phyloP scores from a whole-genome alignment of 177 flowering plant genomes.

The Vitis hybrid region DNA sequence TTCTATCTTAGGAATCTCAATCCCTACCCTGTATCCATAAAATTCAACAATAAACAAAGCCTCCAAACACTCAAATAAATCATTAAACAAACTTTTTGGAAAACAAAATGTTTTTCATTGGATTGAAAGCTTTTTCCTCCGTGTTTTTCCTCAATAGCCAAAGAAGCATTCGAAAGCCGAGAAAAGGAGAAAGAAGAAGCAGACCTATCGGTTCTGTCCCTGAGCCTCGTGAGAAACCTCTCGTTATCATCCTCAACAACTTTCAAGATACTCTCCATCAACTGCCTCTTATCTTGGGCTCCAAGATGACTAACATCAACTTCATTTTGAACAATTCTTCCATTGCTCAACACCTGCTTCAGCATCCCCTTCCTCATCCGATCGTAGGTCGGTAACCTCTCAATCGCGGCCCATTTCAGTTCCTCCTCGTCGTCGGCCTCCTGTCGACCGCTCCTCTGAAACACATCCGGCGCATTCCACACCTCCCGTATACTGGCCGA shows the following conservation, averaged over 20 bases:
- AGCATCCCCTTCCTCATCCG: slow-evolving; percentile 36
- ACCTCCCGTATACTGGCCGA: too few relatives aligned
- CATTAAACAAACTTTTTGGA: too few relatives aligned
- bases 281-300: slow-evolving; percentile 18
- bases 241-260: slow-evolving; percentile 39
- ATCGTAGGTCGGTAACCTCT: slow-evolving; percentile 41
- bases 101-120: too few relatives aligned
- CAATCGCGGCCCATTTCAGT: slow-evolving; percentile 43
- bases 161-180: not conserved
- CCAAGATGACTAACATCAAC: slow-evolving; percentile 29
- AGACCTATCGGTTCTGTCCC: slow-evolving; percentile 28
- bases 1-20: slow-evolving; percentile 33
- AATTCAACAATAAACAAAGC: too few relatives aligned
- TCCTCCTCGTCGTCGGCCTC: slow-evolving; percentile 27
- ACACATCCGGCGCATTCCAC: not conserved
- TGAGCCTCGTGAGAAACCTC: slow-evolving; percentile 29
- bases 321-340: slow-evolving; percentile 15
- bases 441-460: slow-evolving; percentile 15
- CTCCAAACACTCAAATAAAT: too few relatives aligned
- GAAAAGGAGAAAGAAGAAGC: not conserved
- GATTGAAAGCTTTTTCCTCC: too few relatives aligned
- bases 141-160: too few relatives aligned
- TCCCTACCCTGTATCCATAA: slow-evolving; percentile 25
- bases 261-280: slow-evolving; percentile 26
- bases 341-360: slow-evolving; percentile 20